phyloP scores from a whole-genome alignment of 2,329 filamentous ascomycete genomes.

The Trichoderma breve region DNA sequence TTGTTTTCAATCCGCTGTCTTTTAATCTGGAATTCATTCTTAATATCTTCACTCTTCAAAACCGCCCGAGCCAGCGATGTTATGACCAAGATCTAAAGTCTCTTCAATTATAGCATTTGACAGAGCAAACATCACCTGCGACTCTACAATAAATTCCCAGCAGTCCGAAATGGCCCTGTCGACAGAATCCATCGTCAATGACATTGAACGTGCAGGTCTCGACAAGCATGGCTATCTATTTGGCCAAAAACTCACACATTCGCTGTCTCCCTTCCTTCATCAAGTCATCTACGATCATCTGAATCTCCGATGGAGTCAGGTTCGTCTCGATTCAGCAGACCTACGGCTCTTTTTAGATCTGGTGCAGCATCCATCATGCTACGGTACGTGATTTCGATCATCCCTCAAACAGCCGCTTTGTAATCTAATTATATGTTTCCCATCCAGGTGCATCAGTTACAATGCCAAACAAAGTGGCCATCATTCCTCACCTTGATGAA shows the following conservation, averaged over 20 bases:
- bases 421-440: not conserved
- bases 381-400: not conserved
- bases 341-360: not conserved
- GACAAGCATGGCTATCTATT: constrained; percentile 16
- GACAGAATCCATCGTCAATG: not conserved
- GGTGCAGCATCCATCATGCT: constrained; percentile 13
- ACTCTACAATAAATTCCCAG: not conserved
- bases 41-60: not conserved
- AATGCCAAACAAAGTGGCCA: constrained; percentile 16
- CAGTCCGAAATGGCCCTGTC: not conserved
- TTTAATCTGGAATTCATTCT: not conserved
- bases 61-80: not conserved
- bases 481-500: constrained; percentile 12
- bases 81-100: not conserved
- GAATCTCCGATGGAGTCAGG: constrained; percentile 4
- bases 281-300: constrained; percentile 16
- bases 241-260: constrained; percentile 11
- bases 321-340: constrained; percentile 9
- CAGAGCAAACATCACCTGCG: not conserved
- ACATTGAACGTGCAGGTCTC: not conserved
- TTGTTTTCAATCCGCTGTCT: no score
- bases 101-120: not conserved
- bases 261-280: constrained; percentile 13
- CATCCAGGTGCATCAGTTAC: constrained; percentile 7
- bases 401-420: not conserved